Evolutionary conservation across 768 basidiomycete genomes (phyloP).

Genomic region (Cantharellus cinnabarinus): DNA sequence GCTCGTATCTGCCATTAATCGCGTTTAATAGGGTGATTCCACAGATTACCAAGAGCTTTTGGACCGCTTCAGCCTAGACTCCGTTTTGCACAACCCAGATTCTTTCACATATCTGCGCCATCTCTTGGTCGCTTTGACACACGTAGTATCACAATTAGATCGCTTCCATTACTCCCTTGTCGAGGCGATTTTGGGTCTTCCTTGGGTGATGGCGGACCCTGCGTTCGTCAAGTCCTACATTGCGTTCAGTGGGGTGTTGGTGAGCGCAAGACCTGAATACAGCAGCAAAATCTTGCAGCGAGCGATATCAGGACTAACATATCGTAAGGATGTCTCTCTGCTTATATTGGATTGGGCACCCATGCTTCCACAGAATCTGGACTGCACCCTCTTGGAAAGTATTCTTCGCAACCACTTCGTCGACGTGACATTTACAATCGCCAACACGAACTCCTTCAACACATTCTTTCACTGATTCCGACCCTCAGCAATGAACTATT

Average conservation of each 20-base stretch:
- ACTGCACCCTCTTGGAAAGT: constrained; percentile 41
- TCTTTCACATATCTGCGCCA: constrained; percentile 39
- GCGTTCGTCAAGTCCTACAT: constrained; percentile 74
- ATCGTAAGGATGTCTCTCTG: constrained; percentile 37
- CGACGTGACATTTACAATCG: constrained; percentile 71
- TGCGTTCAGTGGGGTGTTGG: constrained; percentile 74
- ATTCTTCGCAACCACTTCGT: constrained; percentile 49
- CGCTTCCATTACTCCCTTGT: constrained; percentile 60
- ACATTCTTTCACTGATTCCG: constrained; percentile 77
- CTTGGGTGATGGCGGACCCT: constrained; percentile 84
- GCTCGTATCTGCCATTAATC: not conserved
- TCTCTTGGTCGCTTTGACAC: constrained; percentile 74
- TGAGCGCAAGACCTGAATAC: constrained; percentile 84
- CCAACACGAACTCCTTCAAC: constrained; percentile 64
- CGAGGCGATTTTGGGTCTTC: constrained; percentile 66
- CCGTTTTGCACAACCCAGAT: constrained; percentile 15
- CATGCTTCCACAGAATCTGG: constrained; percentile 40
- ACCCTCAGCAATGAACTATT: constrained; percentile 75
- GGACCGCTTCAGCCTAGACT: constrained; percentile 51
- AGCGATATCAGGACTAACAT: constrained; percentile 69
- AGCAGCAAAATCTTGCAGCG: constrained; percentile 63
- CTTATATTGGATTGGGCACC: not conserved
- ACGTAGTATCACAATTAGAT: constrained; percentile 81
- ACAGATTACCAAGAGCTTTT: constrained; percentile 79
- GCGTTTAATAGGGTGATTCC: constrained; percentile 34